phyloP scores from a whole-genome alignment of 495 filamentous ascomycete species.

The Aspergillus coremiiformis region DNA sequence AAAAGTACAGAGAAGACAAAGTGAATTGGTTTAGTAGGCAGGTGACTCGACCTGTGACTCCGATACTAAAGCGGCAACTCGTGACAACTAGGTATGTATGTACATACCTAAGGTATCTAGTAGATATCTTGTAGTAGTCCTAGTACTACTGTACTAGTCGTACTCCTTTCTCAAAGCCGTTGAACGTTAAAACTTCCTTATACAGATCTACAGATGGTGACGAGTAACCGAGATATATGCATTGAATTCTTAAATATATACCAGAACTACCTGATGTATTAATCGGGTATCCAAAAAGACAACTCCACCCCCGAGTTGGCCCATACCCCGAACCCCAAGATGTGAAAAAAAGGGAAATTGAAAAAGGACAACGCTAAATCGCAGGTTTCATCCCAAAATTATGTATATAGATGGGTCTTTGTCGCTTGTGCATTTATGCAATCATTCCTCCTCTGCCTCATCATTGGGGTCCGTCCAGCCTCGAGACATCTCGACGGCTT shows the following conservation, averaged over 20 bases:
- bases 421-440: constrained; percentile 8
- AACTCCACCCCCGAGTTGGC: constrained; percentile 5
- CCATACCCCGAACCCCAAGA: constrained; percentile 5
- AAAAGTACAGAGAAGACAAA: too few species aligned
- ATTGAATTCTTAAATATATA: neutral
- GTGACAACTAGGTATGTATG: too few species aligned
- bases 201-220: too few species aligned
- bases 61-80: too few species aligned
- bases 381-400: constrained; percentile 5
- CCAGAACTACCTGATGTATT: neutral
- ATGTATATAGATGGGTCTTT: constrained; percentile 3
- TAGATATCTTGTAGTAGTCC: too few species aligned
- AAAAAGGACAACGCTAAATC: constrained; percentile 4
- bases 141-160: too few species aligned
- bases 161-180: too few species aligned
- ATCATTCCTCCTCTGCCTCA: constrained; percentile 20
- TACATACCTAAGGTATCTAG: too few species aligned
- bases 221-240: too few species aligned
- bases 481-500: constrained; percentile 83
- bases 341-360: constrained; percentile 1
- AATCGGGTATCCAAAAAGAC: constrained; percentile 13
- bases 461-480: constrained; percentile 64
- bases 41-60: too few species aligned
- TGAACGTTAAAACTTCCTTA: too few species aligned
- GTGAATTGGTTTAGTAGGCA: too few species aligned